These are phyloP conservation scores for Marasmius sp. DNA, from an alignment of 1,284 basidiomycete genomes.

Conservation along the genomic window DNA sequence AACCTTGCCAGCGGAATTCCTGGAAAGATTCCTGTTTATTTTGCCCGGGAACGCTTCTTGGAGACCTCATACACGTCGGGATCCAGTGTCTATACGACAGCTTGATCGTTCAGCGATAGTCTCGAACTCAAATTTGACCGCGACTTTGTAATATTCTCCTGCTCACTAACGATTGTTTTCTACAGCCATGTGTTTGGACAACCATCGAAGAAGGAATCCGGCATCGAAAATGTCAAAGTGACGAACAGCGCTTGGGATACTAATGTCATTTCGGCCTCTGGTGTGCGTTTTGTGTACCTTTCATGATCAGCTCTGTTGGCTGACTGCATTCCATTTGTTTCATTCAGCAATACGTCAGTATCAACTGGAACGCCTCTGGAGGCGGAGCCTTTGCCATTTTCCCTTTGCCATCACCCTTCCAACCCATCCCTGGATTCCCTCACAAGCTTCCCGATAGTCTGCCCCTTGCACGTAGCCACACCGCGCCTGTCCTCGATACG, in stretches of 20 bases:
- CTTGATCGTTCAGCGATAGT: neutral
- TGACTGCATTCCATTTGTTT: neutral
- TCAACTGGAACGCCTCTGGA: slow-evolving; percentile 96
- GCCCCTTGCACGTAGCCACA: slow-evolving; percentile 87
- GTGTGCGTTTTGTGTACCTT: slow-evolving; percentile 43
- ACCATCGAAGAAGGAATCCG: slow-evolving; percentile 79
- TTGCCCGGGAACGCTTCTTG: neutral
- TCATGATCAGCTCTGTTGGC: neutral
- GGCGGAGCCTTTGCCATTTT: slow-evolving; percentile 95
- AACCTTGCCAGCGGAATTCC: neutral
- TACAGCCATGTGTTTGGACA: slow-evolving; percentile 89
- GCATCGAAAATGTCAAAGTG: slow-evolving; percentile 90
- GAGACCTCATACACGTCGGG: too few relatives aligned
- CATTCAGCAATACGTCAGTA: slow-evolving; percentile 74
- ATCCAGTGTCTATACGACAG: too few relatives aligned
- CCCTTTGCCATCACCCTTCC: slow-evolving; percentile 79
- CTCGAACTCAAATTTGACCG: neutral
- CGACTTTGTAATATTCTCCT: slow-evolving; percentile 4
- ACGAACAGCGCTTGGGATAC: slow-evolving; percentile 95
- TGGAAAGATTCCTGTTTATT: slow-evolving; percentile 12
- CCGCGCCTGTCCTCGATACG: slow-evolving; percentile 90
- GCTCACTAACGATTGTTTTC: slow-evolving; percentile 5
- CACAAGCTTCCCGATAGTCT: slow-evolving; percentile 90
- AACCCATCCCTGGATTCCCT: slow-evolving; percentile 55
- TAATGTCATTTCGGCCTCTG: slow-evolving; percentile 88